These are phyloP conservation scores for Fraxinus anomala DNA, from an alignment of 257 asterid genomes.

Conservation along the genomic window DNA sequence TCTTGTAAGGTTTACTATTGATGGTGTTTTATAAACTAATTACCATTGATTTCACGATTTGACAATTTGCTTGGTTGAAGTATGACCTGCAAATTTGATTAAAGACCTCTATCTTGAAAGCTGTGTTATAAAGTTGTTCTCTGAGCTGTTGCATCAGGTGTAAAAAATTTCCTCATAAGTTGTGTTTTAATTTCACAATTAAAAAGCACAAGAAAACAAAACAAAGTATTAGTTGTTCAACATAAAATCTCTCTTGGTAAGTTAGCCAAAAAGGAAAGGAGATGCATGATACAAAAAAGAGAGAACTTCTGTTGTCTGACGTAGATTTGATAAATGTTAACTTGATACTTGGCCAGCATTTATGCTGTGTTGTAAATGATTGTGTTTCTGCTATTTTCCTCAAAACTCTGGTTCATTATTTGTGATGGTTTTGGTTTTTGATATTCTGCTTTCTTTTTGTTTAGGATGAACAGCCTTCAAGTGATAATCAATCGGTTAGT, in stretches of 20 bases:
- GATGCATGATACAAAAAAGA: not conserved
- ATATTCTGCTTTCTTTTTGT: constrained; percentile 21
- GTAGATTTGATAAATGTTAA: constrained; percentile 11
- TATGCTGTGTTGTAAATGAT: not conserved
- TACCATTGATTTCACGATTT: not conserved
- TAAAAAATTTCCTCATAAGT: not conserved
- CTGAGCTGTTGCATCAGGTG: constrained; percentile 3
- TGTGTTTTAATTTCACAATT: not conserved
- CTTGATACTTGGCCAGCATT: not conserved
- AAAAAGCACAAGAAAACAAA: constrained; percentile 3
- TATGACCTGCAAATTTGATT: not conserved
- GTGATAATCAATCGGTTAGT: constrained; percentile 45
- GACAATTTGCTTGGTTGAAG: not conserved
- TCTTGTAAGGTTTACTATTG: not conserved
- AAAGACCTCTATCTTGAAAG: not conserved
- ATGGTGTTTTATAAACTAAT: not conserved
- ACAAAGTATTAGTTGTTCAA: not conserved
- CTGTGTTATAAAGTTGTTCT: not conserved
- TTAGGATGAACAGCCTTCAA: constrained; percentile 61
- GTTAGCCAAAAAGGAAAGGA: not conserved
- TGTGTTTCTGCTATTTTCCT: constrained; percentile 15
- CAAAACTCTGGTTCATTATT: constrained; percentile 22
- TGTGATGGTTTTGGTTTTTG: constrained; percentile 22
- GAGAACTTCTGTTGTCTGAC: not conserved
- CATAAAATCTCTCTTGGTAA: not conserved